Percentiles rank a stretch among this genome's conserved stretches.
These are phyloP conservation scores for Colletotrichum cereale DNA, from an alignment of 2,329 filamentous ascomycete species.

Conservation along the genomic window DNA sequence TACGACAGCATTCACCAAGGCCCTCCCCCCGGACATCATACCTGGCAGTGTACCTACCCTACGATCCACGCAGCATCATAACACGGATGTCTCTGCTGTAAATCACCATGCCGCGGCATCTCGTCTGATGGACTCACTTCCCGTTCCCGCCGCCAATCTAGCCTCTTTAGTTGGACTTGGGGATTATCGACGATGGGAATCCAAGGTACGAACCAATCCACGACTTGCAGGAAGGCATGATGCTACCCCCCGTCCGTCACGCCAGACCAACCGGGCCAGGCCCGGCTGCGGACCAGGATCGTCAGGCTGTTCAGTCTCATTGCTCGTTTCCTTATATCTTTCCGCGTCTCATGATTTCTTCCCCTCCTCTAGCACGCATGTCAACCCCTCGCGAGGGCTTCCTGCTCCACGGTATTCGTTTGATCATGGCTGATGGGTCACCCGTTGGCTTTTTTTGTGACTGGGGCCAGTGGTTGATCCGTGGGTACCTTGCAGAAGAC, in stretches of 20 bases:
- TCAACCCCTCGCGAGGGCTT: neutral
- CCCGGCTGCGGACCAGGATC: constrained; percentile 6
- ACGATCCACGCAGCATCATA: neutral
- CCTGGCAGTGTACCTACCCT: too few relatives aligned
- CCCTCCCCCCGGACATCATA: neutral
- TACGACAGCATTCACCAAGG: neutral
- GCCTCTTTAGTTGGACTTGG: constrained; percentile 1
- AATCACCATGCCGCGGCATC: neutral
- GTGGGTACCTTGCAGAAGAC: neutral
- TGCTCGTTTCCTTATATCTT: neutral
- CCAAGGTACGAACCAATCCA: constrained; percentile 1
- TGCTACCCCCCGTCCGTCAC: constrained; percentile 21
- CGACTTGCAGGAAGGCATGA: constrained; percentile 6
- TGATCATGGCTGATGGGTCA: neutral
- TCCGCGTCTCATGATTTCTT: neutral
- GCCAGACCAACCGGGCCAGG: constrained; percentile 21
- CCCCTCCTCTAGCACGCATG: neutral
- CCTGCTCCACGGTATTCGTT: neutral
- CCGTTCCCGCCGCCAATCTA: constrained; percentile 6
- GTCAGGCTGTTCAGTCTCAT: neutral
- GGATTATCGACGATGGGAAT: neutral
- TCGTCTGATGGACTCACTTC: neutral
- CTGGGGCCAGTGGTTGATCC: neutral
- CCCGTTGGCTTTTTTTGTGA: neutral
- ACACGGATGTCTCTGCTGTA: constrained; percentile 10